Evolutionary conservation across 2,329 filamentous ascomycete species (phyloP).

Genomic region (Penicillium concentricum): DNA sequence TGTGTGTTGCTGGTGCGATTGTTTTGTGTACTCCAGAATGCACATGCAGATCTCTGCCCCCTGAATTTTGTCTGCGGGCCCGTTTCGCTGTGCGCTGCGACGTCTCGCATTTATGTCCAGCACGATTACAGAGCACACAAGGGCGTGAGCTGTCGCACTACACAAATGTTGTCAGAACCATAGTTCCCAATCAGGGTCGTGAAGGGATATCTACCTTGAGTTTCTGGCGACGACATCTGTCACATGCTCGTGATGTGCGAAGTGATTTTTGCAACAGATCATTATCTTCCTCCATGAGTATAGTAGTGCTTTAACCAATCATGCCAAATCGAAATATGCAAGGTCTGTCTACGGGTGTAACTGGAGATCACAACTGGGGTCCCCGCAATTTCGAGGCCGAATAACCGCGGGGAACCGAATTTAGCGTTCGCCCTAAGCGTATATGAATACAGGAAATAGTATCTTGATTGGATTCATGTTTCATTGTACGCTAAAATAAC

Average conservation of each 20-base stretch:
- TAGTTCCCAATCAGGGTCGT: constrained; percentile 35
- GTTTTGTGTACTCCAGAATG: not conserved
- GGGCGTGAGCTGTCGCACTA: constrained; percentile 55
- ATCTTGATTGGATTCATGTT: not conserved
- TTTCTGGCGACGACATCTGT: constrained; percentile 21
- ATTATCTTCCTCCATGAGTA: not conserved
- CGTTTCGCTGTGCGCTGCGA: constrained; percentile 1
- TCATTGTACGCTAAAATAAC: not conserved
- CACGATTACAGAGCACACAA: constrained; percentile 18
- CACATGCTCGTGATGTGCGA: constrained; percentile 17
- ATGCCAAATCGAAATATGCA: not conserved
- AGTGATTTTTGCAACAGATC: not conserved
- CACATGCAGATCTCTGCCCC: not conserved
- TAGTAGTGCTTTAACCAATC: not conserved
- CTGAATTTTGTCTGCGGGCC: not conserved
- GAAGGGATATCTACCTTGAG: constrained; percentile 33
- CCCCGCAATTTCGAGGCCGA: constrained; percentile 3
- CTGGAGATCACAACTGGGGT: not conserved
- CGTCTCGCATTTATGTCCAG: constrained; percentile 19
- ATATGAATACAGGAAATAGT: not conserved
- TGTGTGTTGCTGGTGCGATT: constrained; percentile 1
- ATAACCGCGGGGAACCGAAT: not conserved
- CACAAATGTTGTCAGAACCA: not conserved
- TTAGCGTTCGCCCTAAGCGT: not conserved
- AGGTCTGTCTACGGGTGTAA: not conserved